Evolutionary conservation across 2,329 filamentous ascomycete species (phyloP), one percentile per base, ranked within the genome.

Genomic region (Epichloe coenophiala): DNA sequence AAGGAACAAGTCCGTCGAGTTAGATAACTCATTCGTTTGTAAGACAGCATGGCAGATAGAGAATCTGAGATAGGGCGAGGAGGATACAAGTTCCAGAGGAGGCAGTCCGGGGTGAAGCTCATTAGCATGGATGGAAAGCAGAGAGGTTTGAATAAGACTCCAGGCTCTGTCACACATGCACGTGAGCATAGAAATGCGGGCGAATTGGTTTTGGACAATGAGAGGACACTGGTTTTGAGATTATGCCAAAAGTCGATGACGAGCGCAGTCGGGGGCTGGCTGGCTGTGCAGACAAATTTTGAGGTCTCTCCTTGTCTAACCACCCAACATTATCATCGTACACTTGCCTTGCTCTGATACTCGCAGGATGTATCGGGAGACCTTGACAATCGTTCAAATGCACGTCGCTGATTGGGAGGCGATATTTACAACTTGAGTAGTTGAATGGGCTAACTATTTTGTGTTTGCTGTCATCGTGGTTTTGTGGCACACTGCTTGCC

Each of bases 21-120:
- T 45, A 7, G 52, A 56, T n/a, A 44, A 46, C 15, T 59, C 57
- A 6, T 58, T 56, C 36, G 54, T 57, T 23, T 57, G 57, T 33
- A 31, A 37, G 23, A 44, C 49, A 19, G 55, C 57, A 39, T 40
- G 50, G n/a, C 47, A 51, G 33, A 46, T 55, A 4, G 54, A 55
- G 13, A 55, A 48, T 33, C 33, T n/a, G 43, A 27, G 13, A 27
- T 21, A 40, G 47, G 17, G 13, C 38, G 41, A 43, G 17, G 15
- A 6, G 41, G 21, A 27, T 7, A 19, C 17, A 9, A 21, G 12
- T n/a, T 43, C 8, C 7, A 27, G 12, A 21, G 27, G 39, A 21
- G 39, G 17, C 19, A 36, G n/a, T 35, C 27, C 23, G 19, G 11
- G 6, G 36, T 38, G 36, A 12, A 23, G 7, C 27, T 31, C 33